Conservation (phyloP, 768 basidiomycete species). For the Russula earlei region DNA sequence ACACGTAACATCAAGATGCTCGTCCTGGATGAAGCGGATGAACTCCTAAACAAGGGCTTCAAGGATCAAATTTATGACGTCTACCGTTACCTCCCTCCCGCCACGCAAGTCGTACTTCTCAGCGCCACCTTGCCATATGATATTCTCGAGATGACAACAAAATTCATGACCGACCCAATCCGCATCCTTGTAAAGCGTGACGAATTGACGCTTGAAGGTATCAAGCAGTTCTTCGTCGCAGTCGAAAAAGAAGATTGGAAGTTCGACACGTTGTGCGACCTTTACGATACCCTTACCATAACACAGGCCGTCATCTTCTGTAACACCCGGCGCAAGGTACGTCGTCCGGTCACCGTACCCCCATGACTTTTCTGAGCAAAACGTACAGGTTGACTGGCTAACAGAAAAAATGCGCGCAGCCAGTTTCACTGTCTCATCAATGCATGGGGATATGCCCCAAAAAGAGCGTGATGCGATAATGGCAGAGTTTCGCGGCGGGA, state of each 20-base stretch:
- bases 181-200: constrained; percentile 99
- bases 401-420: constrained; percentile 98
- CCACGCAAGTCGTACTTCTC: constrained; percentile 93
- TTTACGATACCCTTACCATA: constrained; percentile 97
- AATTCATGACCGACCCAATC: constrained; percentile 99
- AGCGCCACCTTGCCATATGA: constrained; percentile 96
- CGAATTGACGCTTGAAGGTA: constrained; percentile 92
- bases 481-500: constrained; percentile 91
- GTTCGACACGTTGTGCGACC: constrained; percentile 92
- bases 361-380: background rate
- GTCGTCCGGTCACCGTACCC: constrained; percentile 12
- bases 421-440: constrained; percentile 96
- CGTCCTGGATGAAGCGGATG: constrained; percentile 90
- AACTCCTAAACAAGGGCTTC: constrained; percentile 95
- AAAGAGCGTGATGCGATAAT: constrained; percentile 94
- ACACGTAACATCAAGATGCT: constrained; percentile 99
- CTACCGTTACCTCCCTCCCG: constrained; percentile 93
- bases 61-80: constrained; percentile 99
- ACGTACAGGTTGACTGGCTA: constrained; percentile 81
- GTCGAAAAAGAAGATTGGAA: constrained; percentile 99
- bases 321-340: constrained; percentile 92
- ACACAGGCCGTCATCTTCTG: constrained; percentile 99
- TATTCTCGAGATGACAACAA: constrained; percentile 97
- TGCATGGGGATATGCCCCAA: constrained; percentile 96
- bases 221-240: constrained; percentile 96